Evolutionary conservation across 2,329 filamentous ascomycete species (phyloP).

Genomic region (Ceratocystis papillata): DNA sequence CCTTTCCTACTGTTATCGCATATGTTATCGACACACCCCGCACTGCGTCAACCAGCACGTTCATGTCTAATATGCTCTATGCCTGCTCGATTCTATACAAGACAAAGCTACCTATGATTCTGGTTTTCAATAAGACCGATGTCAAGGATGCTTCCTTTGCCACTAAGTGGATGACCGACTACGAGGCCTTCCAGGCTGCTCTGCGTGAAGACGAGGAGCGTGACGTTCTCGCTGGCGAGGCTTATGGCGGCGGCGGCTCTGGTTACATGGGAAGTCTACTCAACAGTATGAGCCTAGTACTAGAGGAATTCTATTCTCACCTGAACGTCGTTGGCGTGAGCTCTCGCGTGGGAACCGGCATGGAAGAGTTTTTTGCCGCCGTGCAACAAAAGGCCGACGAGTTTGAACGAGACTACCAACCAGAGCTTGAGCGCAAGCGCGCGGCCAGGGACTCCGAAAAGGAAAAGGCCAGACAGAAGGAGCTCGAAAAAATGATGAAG

Average conservation of each 20-base stretch:
- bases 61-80: slow-evolving; percentile 99
- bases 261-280: slow-evolving; percentile 94
- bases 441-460: slow-evolving; percentile 67
- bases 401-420: slow-evolving; percentile 81
- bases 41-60: slow-evolving; percentile 84
- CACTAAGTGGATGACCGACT: slow-evolving; percentile 99
- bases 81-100: slow-evolving; percentile 98
- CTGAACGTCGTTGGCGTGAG: slow-evolving; percentile 88
- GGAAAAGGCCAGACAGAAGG: slow-evolving; percentile 59
- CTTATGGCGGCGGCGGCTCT: slow-evolving; percentile 58
- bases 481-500: slow-evolving; percentile 87
- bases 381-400: slow-evolving; percentile 79
- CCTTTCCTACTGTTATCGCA: slow-evolving; percentile 91
- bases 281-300: slow-evolving; percentile 94
- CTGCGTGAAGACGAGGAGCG: slow-evolving; percentile 67
- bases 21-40: slow-evolving; percentile 96
- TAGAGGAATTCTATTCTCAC: slow-evolving; percentile 96
- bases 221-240: slow-evolving; percentile 67
- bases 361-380: slow-evolving; percentile 87
- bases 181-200: slow-evolving; percentile 86
- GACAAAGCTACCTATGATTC: slow-evolving; percentile 94
- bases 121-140: slow-evolving; percentile 99
- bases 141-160: slow-evolving; percentile 84
- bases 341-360: slow-evolving; percentile 79
- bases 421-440: slow-evolving; percentile 71